Evolutionary conservation across 345 rosid genomes (phyloP), one percentile per base, ranked within the genome.

Genomic region (Stellera chamaejasme): DNA sequence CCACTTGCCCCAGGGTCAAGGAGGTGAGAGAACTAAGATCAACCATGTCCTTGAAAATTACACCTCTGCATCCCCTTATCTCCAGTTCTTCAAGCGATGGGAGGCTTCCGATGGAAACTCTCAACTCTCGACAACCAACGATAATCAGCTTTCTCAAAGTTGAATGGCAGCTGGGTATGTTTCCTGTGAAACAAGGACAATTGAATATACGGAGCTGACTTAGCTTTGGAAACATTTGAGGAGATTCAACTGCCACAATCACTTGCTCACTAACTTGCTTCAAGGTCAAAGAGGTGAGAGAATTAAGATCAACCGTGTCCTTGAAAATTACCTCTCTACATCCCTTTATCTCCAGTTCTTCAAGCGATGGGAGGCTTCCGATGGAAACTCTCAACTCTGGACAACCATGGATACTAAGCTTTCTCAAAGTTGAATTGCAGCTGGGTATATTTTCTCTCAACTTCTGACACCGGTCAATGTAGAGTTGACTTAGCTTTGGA

Each of bases 1-100:
- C 39, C 39, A 61, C 56, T 23, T 52, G 36, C n/a, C 23, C 19
- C 19, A 61, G 36, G 19, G 19, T 55, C 27, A 67, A 50, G 12
- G 51, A 43, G 43, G 65, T 32, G 39, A 32, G 39, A 8, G 65
- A 61, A 45, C 48, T 16, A 36, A 67, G 46, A 25, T 23, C 61
- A 48, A 9, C 15, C n/a, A 42, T 36, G 32, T 49, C 50, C 27
- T 11, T 32, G 3, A 67, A 57, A 27, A 61, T 11, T 5, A n/a
- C 10, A 2, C 13, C 50, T 15, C 27, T 15, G 27, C 65, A 61
- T 41, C n/a, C 27, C 10, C 13, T 16, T 13, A 61, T 14, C 10
- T 19, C 5, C 41, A 61, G 2, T 25, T 52, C 25, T n/a, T 42
- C 12, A 43, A 32, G 39, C 8, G 39, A 32, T 32, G 39, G 39